A percentile compares a stretch with the other conserved stretches of the same genome.
These are phyloP conservation scores for Skeletonema grethae DNA, from an alignment of 108 stramenopile genomes.

Conservation along the genomic window DNA sequence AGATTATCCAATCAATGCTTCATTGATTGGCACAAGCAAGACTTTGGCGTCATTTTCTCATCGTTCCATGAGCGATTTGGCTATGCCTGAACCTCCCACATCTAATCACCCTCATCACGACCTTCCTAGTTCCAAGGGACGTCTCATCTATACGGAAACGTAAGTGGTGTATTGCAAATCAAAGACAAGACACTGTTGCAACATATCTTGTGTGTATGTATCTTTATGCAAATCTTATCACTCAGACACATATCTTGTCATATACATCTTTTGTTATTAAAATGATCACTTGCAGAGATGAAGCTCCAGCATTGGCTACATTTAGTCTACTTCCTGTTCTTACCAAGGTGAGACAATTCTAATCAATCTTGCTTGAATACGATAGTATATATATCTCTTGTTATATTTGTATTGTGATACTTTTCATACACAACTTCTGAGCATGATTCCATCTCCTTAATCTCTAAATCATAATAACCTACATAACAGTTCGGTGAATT, in stretches of 20 bases:
- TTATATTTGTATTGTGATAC: not conserved
- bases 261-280: not conserved
- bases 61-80: slow-evolving; percentile 43
- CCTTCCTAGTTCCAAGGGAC: slow-evolving; percentile 66
- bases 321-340: slow-evolving; percentile 86
- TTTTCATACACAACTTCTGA: not conserved
- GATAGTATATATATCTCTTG: not conserved
- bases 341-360: slow-evolving; percentile 54
- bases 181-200: not conserved
- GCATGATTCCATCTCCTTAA: not conserved
- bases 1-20: slow-evolving; percentile 2
- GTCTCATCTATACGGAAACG: slow-evolving; percentile 91
- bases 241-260: not conserved
- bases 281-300: slow-evolving; percentile 46
- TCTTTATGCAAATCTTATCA: not conserved
- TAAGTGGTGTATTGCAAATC: slow-evolving; percentile 17
- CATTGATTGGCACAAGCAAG: not conserved
- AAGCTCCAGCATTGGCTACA: slow-evolving; percentile 93
- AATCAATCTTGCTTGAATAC: not conserved
- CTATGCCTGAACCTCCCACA: slow-evolving; percentile 65
- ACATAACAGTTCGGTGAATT: slow-evolving; percentile 60
- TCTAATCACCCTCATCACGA: slow-evolving; percentile 73
- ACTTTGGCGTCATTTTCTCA: slow-evolving; percentile 23
- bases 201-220: not conserved
- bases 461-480: not conserved